These are phyloP conservation scores for Komagataella phaffii DNA, from an alignment of 805 yeast genomes.

Conservation along the genomic window DNA sequence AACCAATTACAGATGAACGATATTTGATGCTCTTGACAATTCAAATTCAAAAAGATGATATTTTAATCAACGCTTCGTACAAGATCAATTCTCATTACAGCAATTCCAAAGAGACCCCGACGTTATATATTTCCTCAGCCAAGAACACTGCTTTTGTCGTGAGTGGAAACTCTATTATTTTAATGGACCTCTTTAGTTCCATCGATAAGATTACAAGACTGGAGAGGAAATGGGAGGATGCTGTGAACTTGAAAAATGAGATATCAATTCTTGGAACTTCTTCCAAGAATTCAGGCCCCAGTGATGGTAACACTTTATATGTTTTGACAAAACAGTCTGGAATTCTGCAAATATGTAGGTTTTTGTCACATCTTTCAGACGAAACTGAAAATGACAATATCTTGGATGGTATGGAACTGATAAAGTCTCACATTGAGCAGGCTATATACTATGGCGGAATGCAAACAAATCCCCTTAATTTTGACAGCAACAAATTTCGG, in stretches of 20 bases:
- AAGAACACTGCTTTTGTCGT: constrained; percentile 43
- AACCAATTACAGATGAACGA: constrained; percentile 15
- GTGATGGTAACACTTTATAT: constrained; percentile 6
- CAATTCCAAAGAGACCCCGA: constrained; percentile 23
- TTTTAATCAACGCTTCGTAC: constrained; percentile 50
- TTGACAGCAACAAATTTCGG: neutral
- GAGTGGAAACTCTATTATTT: constrained; percentile 44
- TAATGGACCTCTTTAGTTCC: constrained; percentile 43
- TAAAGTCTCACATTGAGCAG: constrained; percentile 72
- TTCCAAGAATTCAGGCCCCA: constrained; percentile 4
- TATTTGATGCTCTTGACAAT: constrained; percentile 40
- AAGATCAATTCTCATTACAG: constrained; percentile 37
- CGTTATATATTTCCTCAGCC: constrained; percentile 43
- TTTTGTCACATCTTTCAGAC: constrained; percentile 4
- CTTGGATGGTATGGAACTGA: constrained; percentile 13
- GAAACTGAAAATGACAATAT: neutral
- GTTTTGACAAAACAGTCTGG: constrained; percentile 44
- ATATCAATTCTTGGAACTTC: constrained; percentile 49
- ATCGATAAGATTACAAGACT: constrained; percentile 11
- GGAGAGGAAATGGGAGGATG: constrained; percentile 69
- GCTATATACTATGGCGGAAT: constrained; percentile 52
- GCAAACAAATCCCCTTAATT: neutral
- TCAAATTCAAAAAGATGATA: constrained; percentile 33
- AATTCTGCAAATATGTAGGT: constrained; percentile 43
- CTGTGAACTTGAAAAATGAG: constrained; percentile 39